Conservation (phyloP, 1,284 basidiomycete genomes). For the Rhodotorula sp. region DNA sequence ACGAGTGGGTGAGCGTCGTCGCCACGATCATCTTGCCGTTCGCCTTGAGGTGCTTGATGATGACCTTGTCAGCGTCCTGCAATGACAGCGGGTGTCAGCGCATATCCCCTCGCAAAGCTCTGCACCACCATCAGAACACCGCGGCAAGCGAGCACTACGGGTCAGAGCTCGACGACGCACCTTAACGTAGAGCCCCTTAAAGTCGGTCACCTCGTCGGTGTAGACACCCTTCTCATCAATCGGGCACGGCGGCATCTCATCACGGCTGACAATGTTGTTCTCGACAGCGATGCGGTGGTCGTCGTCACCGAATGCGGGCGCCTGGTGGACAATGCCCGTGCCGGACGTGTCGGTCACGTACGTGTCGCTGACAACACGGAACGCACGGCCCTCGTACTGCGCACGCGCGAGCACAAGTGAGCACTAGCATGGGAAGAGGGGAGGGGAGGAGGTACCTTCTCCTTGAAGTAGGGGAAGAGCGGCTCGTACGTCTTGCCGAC, state of each 20-base stretch:
- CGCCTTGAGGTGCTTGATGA: conserved; percentile 87
- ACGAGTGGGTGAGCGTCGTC: conserved; percentile 82
- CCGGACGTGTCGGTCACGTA: conserved; percentile 94
- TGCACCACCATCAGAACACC: no score
- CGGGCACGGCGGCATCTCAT: conserved; percentile 95
- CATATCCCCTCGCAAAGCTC: background rate
- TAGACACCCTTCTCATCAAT: conserved; percentile 88
- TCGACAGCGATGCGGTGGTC: conserved; percentile 92
- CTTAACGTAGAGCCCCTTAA: conserved; percentile 89
- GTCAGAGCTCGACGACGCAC: conserved; percentile 57
- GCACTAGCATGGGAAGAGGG: conserved; percentile 18
- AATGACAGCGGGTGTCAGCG: conserved; percentile 10
- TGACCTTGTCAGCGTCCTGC: conserved; percentile 88
- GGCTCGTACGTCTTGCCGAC: conserved; percentile 96
- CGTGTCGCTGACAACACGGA: conserved; percentile 83
- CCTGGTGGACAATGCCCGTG: conserved; percentile 98
- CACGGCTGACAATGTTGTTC: conserved; percentile 75
- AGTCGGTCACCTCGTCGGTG: conserved; percentile 86
- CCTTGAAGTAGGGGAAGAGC: conserved; percentile 93
- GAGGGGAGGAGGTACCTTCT: conserved; percentile 63
- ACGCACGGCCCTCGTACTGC: conserved; percentile 88
- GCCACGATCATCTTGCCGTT: conserved; percentile 88
- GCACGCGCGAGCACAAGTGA: background rate
- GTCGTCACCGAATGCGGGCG: conserved; percentile 97
- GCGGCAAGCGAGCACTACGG: background rate